These are phyloP conservation scores for Babesia sp. DNA, from an alignment of 169 alveolate species.

Conservation along the genomic window DNA sequence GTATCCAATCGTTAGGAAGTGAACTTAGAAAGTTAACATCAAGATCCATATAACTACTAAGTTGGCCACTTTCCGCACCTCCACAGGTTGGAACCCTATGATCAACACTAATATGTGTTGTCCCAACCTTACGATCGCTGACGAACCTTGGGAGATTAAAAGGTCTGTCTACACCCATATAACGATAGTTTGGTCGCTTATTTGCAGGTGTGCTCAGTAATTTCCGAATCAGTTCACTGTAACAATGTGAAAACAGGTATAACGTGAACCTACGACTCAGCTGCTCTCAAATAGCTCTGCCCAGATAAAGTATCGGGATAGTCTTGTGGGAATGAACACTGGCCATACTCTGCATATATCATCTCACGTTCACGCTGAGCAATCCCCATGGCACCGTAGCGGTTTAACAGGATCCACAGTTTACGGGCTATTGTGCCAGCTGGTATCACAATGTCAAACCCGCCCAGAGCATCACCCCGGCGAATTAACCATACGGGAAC, in stretches of 20 bases:
- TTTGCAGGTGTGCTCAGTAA: conserved; percentile 45
- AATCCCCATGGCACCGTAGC: conserved; percentile 55
- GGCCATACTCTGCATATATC: conserved; percentile 26
- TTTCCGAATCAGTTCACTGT: conserved; percentile 15
- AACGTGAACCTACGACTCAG: conserved; percentile 21
- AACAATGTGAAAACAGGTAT: not conserved
- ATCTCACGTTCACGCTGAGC: conserved; percentile 51
- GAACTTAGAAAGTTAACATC: not conserved
- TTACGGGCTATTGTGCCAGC: conserved; percentile 45
- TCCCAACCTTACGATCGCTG: conserved; percentile 1
- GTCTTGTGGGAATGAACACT: conserved; percentile 62
- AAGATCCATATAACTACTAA: not conserved
- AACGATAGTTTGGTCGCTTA: conserved; percentile 52
- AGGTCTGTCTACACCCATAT: conserved; percentile 56
- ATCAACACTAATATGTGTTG: not conserved
- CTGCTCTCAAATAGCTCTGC: conserved; percentile 4
- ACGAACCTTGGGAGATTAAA: conserved; percentile 28
- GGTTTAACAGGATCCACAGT: conserved; percentile 55
- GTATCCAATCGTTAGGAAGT: conserved; percentile 24
- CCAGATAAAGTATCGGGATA: conserved; percentile 68
- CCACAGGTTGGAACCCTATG: not conserved
- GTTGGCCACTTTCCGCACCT: not conserved
- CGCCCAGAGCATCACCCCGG: conserved; percentile 39
- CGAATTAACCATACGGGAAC: conserved; percentile 57
- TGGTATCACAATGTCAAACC: conserved; percentile 57